Evolutionary conservation across 352 stramenopile species (phyloP), one percentile per base, ranked within the genome.

Genomic region (Aphanomyces astaci): DNA sequence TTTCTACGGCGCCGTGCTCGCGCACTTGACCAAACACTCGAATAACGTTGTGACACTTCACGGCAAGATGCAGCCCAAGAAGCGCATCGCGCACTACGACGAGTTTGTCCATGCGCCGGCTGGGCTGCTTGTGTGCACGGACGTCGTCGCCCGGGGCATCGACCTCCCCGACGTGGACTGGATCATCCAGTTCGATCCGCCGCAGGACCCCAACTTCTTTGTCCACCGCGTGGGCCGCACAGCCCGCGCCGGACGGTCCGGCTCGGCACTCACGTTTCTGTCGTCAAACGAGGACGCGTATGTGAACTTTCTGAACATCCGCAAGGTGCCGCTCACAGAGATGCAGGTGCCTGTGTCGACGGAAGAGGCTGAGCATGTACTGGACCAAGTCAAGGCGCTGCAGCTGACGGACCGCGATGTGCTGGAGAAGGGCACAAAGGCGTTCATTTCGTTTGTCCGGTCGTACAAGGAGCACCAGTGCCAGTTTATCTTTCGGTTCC

Each of bases 391-490:
- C 30, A 92, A 94, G 69, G 78, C 86, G 28, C 73, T 96, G 11
- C 87, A 96, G 25, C 64, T 98, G 65, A 77, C 86, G 56, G 96
- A 99, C 75, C 86, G 97, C 45, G 98, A 99, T 66, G 64, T 99
- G 64, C 81, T 99, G 7, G 98, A 99, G 73, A 98, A 98, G 68
- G 97, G 97, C 32, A 99, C 97, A 0, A 98, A 97, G 67, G 97
- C 97, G 15, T 99, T 99, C 74, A 99, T 98, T 45, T 96, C 96
- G 17, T 99, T 99, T 75, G 90, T 99, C 72, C 86, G 97, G 24
- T 98, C 96, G 22, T 99, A 99, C 86, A 99, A 99, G 75, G 97
- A 99, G 71, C 95, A 99, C 82, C 86, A 98, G 73, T 99, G 95
- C 65, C 87, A 97, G 60, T 98, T 98, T 77, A 99, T 99, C 60